A percentile compares a stretch with the other conserved stretches of the same genome.
These are phyloP conservation scores for Thelonectria rubi DNA, from an alignment of 2,329 filamentous ascomycete species.

Conservation along the genomic window DNA sequence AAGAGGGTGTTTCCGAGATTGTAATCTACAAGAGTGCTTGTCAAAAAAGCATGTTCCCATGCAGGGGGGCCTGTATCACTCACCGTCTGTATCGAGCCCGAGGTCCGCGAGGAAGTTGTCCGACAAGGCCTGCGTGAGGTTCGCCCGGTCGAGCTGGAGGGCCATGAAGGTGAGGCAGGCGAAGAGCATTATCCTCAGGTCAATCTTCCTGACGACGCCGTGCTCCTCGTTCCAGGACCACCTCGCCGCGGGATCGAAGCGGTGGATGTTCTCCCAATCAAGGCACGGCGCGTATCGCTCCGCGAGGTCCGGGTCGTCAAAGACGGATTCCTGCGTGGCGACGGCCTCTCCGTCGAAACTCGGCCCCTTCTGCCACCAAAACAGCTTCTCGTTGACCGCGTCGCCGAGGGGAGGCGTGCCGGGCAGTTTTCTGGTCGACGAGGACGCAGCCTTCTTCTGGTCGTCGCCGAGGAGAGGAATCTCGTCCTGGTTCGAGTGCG, in stretches of 20 bases:
- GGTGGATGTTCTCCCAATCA: conserved; percentile 51
- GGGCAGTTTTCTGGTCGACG: neutral
- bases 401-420: conserved; percentile 9
- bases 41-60: neutral
- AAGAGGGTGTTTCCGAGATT: conserved; percentile 49
- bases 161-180: conserved; percentile 53
- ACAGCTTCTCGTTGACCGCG: conserved; percentile 12
- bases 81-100: conserved; percentile 53
- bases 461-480: conserved; percentile 16
- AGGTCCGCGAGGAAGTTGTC: conserved; percentile 59
- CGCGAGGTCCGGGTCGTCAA: conserved; percentile 24
- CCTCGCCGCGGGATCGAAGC: conserved; percentile 56
- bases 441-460: conserved; percentile 5
- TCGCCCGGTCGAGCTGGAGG: conserved; percentile 60
- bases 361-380: conserved; percentile 17
- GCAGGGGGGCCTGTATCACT: neutral
- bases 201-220: conserved; percentile 50
- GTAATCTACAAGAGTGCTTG: conserved; percentile 39
- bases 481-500: conserved; percentile 10
- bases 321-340: conserved; percentile 26
- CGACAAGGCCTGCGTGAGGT: conserved; percentile 57
- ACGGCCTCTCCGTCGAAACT: conserved; percentile 13
- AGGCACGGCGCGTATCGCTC: conserved; percentile 22
- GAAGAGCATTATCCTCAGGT: conserved; percentile 56
- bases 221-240: conserved; percentile 55